A percentile compares a stretch with the other conserved stretches of the same genome.
Evolutionary conservation across 192 early-diverging fungal genomes (phyloP).

Genomic region (Anaeromyces robustus): DNA sequence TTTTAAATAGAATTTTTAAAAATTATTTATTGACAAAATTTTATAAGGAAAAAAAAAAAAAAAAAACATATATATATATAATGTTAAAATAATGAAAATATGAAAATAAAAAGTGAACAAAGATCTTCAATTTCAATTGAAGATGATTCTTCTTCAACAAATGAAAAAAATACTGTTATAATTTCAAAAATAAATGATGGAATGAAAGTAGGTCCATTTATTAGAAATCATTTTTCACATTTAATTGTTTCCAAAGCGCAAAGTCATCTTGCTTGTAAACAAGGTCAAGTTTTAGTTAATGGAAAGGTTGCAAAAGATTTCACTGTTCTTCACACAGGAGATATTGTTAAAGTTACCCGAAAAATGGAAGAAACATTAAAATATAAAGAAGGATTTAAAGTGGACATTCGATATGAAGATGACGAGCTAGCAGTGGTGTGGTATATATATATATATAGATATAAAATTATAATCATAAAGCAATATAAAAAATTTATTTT

Average conservation of each 20-base stretch:
- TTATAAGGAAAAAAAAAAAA: too few species aligned
- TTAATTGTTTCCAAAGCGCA: neutral
- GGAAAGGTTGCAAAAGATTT: constrained; percentile 28
- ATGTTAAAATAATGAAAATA: too few species aligned
- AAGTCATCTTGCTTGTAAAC: neutral
- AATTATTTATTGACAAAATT: too few species aligned
- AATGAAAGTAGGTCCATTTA: neutral
- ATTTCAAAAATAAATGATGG: neutral
- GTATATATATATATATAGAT: constrained; percentile 16
- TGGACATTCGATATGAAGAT: constrained; percentile 31
- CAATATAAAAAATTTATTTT: neutral
- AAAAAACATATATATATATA: too few species aligned
- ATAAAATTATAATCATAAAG: constrained; percentile 7
- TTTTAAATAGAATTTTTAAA: too few species aligned
- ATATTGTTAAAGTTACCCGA: constrained; percentile 21
- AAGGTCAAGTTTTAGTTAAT: constrained; percentile 29
- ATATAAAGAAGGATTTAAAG: constrained; percentile 12
- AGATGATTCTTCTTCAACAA: too few species aligned
- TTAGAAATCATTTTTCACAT: neutral
- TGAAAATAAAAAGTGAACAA: too few species aligned
- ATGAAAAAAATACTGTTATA: neutral
- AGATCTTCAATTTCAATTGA: too few species aligned
- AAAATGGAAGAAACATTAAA: neutral
- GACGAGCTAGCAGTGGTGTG: constrained; percentile 28
- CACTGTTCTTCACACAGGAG: constrained; percentile 22